Base-by-base conservation (phyloP, 2,329 filamentous ascomycete genomes). In the Fusarium keratoplasticum region DNA sequence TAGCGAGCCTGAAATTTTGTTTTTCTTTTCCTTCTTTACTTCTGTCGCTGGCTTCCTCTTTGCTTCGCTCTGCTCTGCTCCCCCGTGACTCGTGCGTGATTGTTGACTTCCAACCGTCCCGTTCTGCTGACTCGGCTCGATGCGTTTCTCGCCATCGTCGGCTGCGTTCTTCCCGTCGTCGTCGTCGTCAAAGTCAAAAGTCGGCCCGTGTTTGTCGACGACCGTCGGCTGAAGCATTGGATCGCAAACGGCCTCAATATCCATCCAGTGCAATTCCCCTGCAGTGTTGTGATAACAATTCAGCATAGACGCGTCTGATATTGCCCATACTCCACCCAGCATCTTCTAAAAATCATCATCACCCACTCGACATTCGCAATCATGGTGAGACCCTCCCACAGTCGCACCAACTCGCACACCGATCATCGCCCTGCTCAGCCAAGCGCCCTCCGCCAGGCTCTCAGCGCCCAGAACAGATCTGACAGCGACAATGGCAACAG, bases 401-500 rank as follows among this genome's bases (percentile, higher is more conserved):
- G 70, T 57, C 77, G 80, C 52, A 78, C 76, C 69, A 77, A 77
- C 73, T 81, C 80, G 11, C 69, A 68, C 54, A 80, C 77, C 35
- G 80, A 81, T 57, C 86, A 86, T 69, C 81, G 81, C 11, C 85
- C 87, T 14, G 70, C 80, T 27, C 83, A 86, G 64, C 86, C 85
- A 9, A 87, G 86, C 76, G 80, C 83, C 18, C 82, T 88, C 54
- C 85, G 86, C 31, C 84, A 87, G 69, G 84, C 84, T 79, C 84
- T 85, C 74, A 85, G 77, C 40, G 81, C 81, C 6, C 70, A 77
- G 36, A 77, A 73, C 61, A 74, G 77, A 44, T 71, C 66, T 29
- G 40, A 58, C 63, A 60, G 70, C 59, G 64, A 71, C 18, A 52
- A 66, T 69, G 44, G 40, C 66, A 35, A 66, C 16, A 63, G 62